A percentile compares a stretch with the other conserved stretches of the same genome.
Evolutionary conservation across 768 basidiomycete genomes (phyloP).

Genomic region (Kwoniella newhampshirensis): DNA sequence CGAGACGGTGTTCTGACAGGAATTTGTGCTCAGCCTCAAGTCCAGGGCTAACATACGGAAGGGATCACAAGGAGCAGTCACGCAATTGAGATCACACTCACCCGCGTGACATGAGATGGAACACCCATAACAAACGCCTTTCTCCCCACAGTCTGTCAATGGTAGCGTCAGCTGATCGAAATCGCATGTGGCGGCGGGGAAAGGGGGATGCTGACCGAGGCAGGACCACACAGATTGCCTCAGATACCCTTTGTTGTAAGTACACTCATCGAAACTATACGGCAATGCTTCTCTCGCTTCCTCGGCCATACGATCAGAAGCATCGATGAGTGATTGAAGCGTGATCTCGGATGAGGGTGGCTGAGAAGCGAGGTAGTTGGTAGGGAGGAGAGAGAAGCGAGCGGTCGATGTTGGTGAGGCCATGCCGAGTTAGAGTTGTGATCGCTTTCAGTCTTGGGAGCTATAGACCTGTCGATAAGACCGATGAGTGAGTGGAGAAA

Average conservation of each 20-base stretch:
- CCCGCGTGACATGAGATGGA: constrained; percentile 52
- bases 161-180: constrained; percentile 19
- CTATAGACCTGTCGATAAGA: no score
- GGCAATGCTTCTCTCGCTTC: constrained; percentile 50
- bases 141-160: constrained; percentile 40
- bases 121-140: constrained; percentile 52
- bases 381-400: constrained; percentile 20
- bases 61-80: not conserved
- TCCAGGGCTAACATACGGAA: not conserved
- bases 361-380: constrained; percentile 19
- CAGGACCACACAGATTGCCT: constrained; percentile 49
- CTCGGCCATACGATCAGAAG: constrained; percentile 37
- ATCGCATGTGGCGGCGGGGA: no score
- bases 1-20: constrained; percentile 43
- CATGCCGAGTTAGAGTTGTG: not conserved
- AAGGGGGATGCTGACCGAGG: constrained; percentile 44
- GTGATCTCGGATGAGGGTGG: constrained; percentile 36
- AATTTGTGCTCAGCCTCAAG: constrained; percentile 1
- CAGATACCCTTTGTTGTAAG: constrained; percentile 43
- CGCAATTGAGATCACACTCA: no score
- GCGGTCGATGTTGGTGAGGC: constrained; percentile 12
- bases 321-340: constrained; percentile 40
- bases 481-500: no score
- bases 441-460: no score
- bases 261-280: constrained; percentile 47